Evolutionary conservation across 768 basidiomycete genomes (phyloP).

Genomic region (Lyophyllum semitale): DNA sequence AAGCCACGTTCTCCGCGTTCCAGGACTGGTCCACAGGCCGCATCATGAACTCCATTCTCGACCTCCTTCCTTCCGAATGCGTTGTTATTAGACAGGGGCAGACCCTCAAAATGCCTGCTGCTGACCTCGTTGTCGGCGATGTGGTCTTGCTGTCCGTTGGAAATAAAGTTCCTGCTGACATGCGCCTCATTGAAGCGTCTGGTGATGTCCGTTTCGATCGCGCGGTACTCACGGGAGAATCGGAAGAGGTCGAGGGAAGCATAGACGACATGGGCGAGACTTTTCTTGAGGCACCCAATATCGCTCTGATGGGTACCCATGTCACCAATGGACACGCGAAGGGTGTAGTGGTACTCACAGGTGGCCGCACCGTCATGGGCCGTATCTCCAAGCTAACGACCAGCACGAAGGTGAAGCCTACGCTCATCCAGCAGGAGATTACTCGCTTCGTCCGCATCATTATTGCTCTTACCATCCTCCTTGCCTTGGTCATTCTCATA

Average conservation of each 20-base stretch:
- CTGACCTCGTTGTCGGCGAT: conserved; percentile 17
- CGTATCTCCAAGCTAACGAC: conserved; percentile 57
- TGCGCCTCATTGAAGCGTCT: conserved; percentile 53
- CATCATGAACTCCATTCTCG: conserved; percentile 21
- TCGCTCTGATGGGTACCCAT: conserved; percentile 49
- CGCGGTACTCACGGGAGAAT: conserved; percentile 54
- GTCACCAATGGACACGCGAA: conserved; percentile 42
- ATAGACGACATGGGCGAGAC: conserved; percentile 52
- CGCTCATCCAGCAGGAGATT: conserved; percentile 48
- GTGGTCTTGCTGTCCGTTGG: conserved; percentile 17
- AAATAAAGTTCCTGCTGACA: conserved; percentile 34
- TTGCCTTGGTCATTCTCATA: conserved; percentile 45
- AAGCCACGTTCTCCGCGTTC: conserved; percentile 15
- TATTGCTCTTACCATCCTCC: conserved; percentile 38
- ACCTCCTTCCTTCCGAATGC: conserved; percentile 20
- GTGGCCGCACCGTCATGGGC: conserved; percentile 49
- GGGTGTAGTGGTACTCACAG: conserved; percentile 43
- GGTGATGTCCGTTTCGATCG: conserved; percentile 55
- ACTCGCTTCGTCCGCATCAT: conserved; percentile 58
- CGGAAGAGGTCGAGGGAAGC: conserved; percentile 46
- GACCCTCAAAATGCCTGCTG: conserved; percentile 13
- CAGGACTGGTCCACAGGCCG: conserved; percentile 20
- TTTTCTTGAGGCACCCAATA: conserved; percentile 45
- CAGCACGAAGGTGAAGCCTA: conserved; percentile 44
- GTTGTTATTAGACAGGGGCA: conserved; percentile 16